These are phyloP conservation scores for Metschnikowia henanensis DNA, from an alignment of 805 yeast genomes.

Conservation along the genomic window DNA sequence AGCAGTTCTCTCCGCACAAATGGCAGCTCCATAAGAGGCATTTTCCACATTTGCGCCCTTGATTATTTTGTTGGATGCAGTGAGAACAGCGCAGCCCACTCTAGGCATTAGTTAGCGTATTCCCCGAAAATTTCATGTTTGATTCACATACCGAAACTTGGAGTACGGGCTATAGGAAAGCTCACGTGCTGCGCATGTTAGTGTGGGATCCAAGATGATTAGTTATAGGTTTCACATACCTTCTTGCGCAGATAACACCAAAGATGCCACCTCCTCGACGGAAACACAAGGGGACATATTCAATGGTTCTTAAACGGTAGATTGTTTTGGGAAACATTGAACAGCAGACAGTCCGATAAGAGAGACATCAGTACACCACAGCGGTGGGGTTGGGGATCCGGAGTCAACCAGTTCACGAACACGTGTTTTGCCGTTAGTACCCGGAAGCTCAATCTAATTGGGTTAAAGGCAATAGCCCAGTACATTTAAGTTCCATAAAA, in stretches of 20 bases:
- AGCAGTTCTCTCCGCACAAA: slow-evolving; percentile 43
- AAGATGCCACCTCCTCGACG: slow-evolving; percentile 1
- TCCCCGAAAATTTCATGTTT: background rate
- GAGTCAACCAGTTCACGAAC: too few relatives aligned
- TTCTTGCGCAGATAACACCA: slow-evolving; percentile 7
- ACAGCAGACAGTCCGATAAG: background rate
- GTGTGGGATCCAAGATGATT: background rate
- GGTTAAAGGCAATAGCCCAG: too few relatives aligned
- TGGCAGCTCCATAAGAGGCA: slow-evolving; percentile 74
- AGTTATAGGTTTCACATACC: slow-evolving; percentile 8
- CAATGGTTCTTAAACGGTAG: background rate
- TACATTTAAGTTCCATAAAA: background rate
- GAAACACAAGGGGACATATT: background rate
- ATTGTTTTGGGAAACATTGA: background rate
- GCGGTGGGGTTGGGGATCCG: background rate
- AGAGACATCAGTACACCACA: slow-evolving; percentile 2
- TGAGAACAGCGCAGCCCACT: slow-evolving; percentile 78
- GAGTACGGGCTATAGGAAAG: slow-evolving; percentile 71
- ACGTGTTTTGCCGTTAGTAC: too few relatives aligned
- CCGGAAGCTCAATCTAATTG: too few relatives aligned
- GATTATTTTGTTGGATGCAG: slow-evolving; percentile 47
- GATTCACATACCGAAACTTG: slow-evolving; percentile 47
- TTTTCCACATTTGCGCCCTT: slow-evolving; percentile 91
- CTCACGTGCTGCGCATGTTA: slow-evolving; percentile 42
- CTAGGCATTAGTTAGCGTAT: too few relatives aligned